phyloP scores from a whole-genome alignment of 2,329 filamentous ascomycete genomes.

The Aureobasidium leucospermi region DNA sequence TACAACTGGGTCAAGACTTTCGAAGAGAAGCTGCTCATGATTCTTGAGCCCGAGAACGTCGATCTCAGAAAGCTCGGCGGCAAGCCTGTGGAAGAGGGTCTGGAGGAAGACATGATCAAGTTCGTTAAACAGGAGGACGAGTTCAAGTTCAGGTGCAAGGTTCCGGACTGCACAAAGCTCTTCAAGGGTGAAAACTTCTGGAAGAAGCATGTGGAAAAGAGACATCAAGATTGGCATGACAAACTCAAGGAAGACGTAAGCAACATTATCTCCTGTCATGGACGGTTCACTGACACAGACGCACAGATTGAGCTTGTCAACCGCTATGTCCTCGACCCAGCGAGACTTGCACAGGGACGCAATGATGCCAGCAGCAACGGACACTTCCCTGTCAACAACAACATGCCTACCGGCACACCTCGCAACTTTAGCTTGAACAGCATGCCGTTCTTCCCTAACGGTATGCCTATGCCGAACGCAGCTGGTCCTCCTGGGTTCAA shows the following conservation, averaged over 20 bases:
- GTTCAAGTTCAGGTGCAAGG: constrained; percentile 92
- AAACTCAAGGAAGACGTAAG: constrained; percentile 74
- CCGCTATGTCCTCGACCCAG: constrained; percentile 85
- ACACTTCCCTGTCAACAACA: constrained; percentile 77
- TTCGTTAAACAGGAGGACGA: constrained; percentile 96
- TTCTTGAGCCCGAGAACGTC: constrained; percentile 80
- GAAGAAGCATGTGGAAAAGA: constrained; percentile 96
- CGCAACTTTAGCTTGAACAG: constrained; percentile 78
- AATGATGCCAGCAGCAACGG: constrained; percentile 94
- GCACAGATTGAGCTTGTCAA: constrained; percentile 82
- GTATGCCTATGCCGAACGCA: constrained; percentile 6
- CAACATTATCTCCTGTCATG: constrained; percentile 17
- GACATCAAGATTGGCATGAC: constrained; percentile 82
- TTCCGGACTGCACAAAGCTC: constrained; percentile 89
- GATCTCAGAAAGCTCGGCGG: constrained; percentile 89
- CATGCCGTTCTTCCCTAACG: constrained; percentile 18
- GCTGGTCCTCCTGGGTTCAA: constrained; percentile 14
- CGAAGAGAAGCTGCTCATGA: constrained; percentile 90
- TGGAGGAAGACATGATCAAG: constrained; percentile 79
- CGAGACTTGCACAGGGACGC: constrained; percentile 86
- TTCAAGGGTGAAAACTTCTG: constrained; percentile 98
- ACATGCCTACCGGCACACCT: constrained; percentile 63
- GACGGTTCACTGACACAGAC: neutral
- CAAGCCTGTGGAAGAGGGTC: constrained; percentile 73
- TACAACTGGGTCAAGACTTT: constrained; percentile 99